phyloP scores from a whole-genome alignment of 768 basidiomycete species.

The Piloderma croceum region DNA sequence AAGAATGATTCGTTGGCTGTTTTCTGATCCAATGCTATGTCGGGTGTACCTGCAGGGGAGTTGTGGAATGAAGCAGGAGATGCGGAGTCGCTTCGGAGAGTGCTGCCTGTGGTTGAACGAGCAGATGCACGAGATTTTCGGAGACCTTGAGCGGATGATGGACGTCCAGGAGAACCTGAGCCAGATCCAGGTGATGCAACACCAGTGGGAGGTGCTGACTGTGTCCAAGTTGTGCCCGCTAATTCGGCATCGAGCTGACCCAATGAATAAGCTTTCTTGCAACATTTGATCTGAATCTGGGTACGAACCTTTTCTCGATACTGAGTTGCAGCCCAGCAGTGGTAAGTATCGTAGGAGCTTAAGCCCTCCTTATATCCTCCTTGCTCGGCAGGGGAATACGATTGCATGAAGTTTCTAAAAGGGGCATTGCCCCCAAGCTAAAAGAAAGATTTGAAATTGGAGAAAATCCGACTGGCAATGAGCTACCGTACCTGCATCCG shows the following conservation, averaged over 20 bases:
- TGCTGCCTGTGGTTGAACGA: slow-evolving; percentile 43
- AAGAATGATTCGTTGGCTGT: slow-evolving; percentile 86
- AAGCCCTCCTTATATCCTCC: slow-evolving; percentile 64
- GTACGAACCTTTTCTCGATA: slow-evolving; percentile 88
- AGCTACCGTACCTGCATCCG: slow-evolving; percentile 74
- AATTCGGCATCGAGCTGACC: slow-evolving; percentile 70
- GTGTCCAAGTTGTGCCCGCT: slow-evolving; percentile 74
- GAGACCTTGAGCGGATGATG: slow-evolving; percentile 74
- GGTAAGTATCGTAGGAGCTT: slow-evolving; percentile 73
- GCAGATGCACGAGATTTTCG: slow-evolving; percentile 79
- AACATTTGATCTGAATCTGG: not conserved
- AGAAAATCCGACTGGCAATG: slow-evolving; percentile 4
- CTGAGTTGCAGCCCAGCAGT: slow-evolving; percentile 90
- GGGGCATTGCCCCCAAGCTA: slow-evolving; percentile 86
- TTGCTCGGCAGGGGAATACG: slow-evolving; percentile 59
- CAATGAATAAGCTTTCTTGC: slow-evolving; percentile 4
- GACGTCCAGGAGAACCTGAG: slow-evolving; percentile 46
- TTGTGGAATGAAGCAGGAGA: slow-evolving; percentile 47
- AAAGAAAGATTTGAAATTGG: slow-evolving; percentile 9
- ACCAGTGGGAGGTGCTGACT: slow-evolving; percentile 59
- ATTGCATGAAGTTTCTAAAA: slow-evolving; percentile 73
- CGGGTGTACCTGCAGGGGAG: slow-evolving; percentile 41
- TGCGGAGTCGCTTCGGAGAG: slow-evolving; percentile 49
- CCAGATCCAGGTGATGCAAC: slow-evolving; percentile 30
- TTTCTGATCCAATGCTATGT: slow-evolving; percentile 52